Conservation (phyloP, 2,329 filamentous ascomycete species). For the Cladorrhinum sp. region DNA sequence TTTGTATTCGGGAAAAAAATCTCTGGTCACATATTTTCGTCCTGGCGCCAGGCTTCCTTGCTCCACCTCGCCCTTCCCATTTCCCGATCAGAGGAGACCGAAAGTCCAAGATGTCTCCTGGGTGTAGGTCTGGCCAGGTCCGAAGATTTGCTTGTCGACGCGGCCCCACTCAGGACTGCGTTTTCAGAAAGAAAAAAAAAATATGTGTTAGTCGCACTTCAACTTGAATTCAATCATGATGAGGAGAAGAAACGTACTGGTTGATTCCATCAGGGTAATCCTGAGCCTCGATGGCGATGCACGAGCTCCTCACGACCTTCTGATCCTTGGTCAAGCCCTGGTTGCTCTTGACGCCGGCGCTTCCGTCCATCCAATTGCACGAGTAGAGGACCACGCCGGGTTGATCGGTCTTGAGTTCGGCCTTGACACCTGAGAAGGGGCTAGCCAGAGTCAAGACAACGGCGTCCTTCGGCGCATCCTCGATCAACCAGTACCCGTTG, state of each 20-base stretch:
- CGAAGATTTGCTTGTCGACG: constrained; percentile 39
- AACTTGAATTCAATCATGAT: neutral
- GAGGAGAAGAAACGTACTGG: constrained; percentile 42
- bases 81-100: constrained; percentile 24
- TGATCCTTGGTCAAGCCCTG: constrained; percentile 46
- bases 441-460: constrained; percentile 56
- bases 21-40: too few relatives aligned
- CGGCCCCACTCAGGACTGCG: constrained; percentile 44
- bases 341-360: constrained; percentile 54
- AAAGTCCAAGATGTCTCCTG: constrained; percentile 48
- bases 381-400: constrained; percentile 68
- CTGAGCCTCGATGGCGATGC: constrained; percentile 72
- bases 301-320: constrained; percentile 59
- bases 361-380: constrained; percentile 55
- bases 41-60: too few relatives aligned
- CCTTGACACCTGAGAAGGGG: constrained; percentile 62
- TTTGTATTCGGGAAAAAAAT: too few relatives aligned
- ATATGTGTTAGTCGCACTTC: constrained; percentile 21
- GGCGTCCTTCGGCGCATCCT: constrained; percentile 38
- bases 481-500: constrained; percentile 57
- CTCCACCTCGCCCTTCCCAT: neutral
- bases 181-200: neutral
- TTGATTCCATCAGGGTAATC: constrained; percentile 78
- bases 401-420: constrained; percentile 69
- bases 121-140: constrained; percentile 39